phyloP scores from a whole-genome alignment of 306 rosid species.

The Carpinus viminea region DNA sequence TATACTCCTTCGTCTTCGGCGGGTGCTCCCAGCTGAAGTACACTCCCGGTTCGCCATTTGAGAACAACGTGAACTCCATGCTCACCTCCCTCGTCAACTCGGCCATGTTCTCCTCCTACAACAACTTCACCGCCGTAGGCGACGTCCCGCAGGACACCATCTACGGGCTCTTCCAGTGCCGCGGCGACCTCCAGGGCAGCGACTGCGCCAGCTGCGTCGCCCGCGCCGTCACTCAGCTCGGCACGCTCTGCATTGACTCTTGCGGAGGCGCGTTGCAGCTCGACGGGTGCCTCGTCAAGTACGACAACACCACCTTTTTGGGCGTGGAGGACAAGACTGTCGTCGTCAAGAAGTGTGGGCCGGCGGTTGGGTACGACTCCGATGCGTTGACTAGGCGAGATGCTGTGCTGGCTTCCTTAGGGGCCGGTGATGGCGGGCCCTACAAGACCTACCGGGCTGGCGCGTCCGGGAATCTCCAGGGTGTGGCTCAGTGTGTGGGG shows the following conservation, averaged over 20 bases:
- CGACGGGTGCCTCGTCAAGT: constrained; percentile 84
- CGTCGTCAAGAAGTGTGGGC: constrained; percentile 75
- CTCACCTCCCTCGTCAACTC: constrained; percentile 71
- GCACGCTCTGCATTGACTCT: constrained; percentile 54
- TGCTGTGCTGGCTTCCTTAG: constrained; percentile 53
- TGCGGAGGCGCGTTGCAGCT: constrained; percentile 89
- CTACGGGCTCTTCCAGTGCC: constrained; percentile 87
- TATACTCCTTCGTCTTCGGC: constrained; percentile 58
- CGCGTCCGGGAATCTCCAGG: constrained; percentile 38
- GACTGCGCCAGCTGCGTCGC: constrained; percentile 68
- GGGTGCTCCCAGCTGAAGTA: constrained; percentile 75
- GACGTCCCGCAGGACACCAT: constrained; percentile 41
- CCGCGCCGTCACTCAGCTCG: constrained; percentile 59
- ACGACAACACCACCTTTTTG: constrained; percentile 63
- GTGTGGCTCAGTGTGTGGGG: constrained; percentile 83
- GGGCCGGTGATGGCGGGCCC: constrained; percentile 45
- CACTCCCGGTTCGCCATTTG: constrained; percentile 58
- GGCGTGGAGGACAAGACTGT: constrained; percentile 86
- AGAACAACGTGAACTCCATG: constrained; percentile 56
- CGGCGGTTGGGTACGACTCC: constrained; percentile 48
- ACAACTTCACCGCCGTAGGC: constrained; percentile 56
- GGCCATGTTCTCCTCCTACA: constrained; percentile 63
- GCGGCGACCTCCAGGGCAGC: constrained; percentile 59
- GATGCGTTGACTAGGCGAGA: constrained; percentile 54
- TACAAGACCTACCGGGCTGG: constrained; percentile 35